Base-by-base conservation (phyloP, 495 filamentous ascomycete genomes). In the Penicillium bialowiezense region DNA sequence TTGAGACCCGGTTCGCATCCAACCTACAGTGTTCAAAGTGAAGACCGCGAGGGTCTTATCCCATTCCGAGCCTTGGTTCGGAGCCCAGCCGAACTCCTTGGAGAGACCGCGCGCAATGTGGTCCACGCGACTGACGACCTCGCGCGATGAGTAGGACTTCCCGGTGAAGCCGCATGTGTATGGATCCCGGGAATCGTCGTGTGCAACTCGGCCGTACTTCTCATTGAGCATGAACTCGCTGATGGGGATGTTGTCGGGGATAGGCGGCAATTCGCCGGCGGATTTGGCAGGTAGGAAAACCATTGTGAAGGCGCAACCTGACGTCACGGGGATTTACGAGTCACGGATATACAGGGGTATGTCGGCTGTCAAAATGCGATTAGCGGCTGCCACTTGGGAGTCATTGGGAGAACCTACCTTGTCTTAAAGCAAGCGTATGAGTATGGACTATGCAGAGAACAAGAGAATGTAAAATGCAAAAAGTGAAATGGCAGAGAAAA, bases 161-260 rank as follows among this genome's bases (percentile, higher is more conserved):
- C 90, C 90, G 6, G 81, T 82, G 38, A 95, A 42, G 12, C 89
- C 90, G 58, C 90, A 95, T 12, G 88, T 95, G 68, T 85, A 96
- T 9, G 89, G 89, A 38, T 88, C 77, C 41, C 72, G 71, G 6
- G 89, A 87, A 55, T 79, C 72, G 7, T 72, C 73, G 7, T 91
- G 67, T 7, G 88, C 75, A 44, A 72, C 67, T 41, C 89, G 80
- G 33, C 88, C 88, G 69, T 89, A 80, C 47, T 74, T 67, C 52
- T 95, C 90, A 51, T 81, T 79, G 36, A 83, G 77, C 76, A 93
- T 88, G 64, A 95, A 95, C 37, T 95, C 85, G 55, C 78, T 74
- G 44, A 96, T 75, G 0, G 90, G 78, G 52, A 95, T 76, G 21
- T 82, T 82, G 59, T 95, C 89, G 5, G 89, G 89, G 3, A 85